Base-by-base conservation (phyloP, 345 rosid genomes). In the Populus deltoides region DNA sequence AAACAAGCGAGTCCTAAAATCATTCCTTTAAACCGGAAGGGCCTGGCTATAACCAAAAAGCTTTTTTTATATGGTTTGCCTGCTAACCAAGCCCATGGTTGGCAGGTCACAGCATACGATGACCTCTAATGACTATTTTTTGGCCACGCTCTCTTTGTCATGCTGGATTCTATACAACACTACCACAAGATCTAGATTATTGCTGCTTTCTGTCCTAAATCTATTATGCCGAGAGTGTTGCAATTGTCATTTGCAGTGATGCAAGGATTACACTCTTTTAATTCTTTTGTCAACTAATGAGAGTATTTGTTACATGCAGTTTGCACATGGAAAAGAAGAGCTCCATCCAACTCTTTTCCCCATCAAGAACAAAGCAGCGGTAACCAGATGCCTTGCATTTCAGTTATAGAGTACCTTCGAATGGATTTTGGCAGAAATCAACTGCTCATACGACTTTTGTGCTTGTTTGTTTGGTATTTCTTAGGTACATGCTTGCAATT, bases 261-360 rank as follows among this genome's bases (percentile, higher is more conserved):
- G 62, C 62, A 55, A 55, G 25, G 11, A 22, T 1, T 8, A n/a
- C 11, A n/a, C 11, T 22, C n/a, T 33, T 33, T 6, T 22, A 9
- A 10, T 35, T 55, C 15, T 35, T 36, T 73, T 25, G 17, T 24
- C 31, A 27, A 17, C 31, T 27, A 29, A 10, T 70, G 17, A 76
- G 29, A 5, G 7, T 66, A 29, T 16, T 68, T 73, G 72, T 57
- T 70, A 4, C 12, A 66, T 78, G 82, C 83, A 90, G 92, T 86
- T 83, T 79, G 87, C 82, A 39, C 86, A 83, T 78, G 90, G 91
- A 66, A 86, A 86, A 66, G 89, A 88, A 75, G 88, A 86, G 77
- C 67, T 83, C n/a, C 83, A 79, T 22, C 79, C 83, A 25, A 27
- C 69, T 66, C 83, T 57, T 79, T 80, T 62, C 62, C 17, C 76